Base-by-base conservation (phyloP, 768 basidiomycete genomes). In the Amanita rubescens region DNA sequence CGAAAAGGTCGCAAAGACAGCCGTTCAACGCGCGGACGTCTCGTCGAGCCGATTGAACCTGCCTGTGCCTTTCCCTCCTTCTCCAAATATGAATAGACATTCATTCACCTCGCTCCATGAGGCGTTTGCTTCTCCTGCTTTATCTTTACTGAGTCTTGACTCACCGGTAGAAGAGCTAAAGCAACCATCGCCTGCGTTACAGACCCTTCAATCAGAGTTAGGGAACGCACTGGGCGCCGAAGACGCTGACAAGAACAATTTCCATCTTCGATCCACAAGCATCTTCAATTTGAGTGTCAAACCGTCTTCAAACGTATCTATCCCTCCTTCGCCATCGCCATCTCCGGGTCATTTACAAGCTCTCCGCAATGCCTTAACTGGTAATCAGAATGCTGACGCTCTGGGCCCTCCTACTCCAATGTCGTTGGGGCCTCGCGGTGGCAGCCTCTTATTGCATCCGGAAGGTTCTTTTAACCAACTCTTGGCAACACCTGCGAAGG, bases 181-280 rank as follows among this genome's bases (percentile, higher is more conserved):
- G 33, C 43, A 37, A 22, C 25, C 52, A 42, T 22, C 44, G 7
- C 20, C 34, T 22, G 24, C 24, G 30, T 35, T 46, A 19, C 67
- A 62, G 15, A 74, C 80, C 2, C 71, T 86, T 1, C 78, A 78
- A 52, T 75, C 74, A 49, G 84, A 87, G 65, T 71, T 90, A 0
- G 82, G 78, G 25, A 73, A 69, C 53, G 76, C 80, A 59, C 72
- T 78, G 17, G 73, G 71, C 3, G 73, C 75, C 55, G 78, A 74
- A 67, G 59, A 67, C 33, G 60, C 60, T 12, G 65, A 66, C 48
- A 60, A 65, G 14, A 66, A 63, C 17, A 71, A 73, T 48, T 67
- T 71, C 56, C 82, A 79, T 56, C 67, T 79, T 47, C 74, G 79
- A 24, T 72, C 75, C 6, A 74, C 71, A 38, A 87, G 85, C 58